phyloP scores from a whole-genome alignment of 306 rosid genomes.

The Cucurbita argyrosperma region DNA sequence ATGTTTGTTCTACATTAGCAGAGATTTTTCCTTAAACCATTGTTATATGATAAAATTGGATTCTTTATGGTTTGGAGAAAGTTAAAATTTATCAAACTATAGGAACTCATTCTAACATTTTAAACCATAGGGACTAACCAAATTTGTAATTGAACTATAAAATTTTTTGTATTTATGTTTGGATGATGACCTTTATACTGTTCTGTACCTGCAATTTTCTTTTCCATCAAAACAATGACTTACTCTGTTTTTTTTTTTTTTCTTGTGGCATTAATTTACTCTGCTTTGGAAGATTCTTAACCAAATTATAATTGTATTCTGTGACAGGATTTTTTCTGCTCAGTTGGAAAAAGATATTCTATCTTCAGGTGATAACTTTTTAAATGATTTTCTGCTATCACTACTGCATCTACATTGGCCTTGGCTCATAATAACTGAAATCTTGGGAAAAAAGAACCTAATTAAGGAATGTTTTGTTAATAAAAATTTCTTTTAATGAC shows the following conservation, averaged over 20 bases:
- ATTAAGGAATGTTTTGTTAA: background rate
- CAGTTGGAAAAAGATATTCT: constrained; percentile 89
- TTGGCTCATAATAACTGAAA: background rate
- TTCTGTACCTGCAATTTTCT: background rate
- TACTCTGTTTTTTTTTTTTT: background rate
- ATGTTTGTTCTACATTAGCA: background rate
- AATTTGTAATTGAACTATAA: too few species aligned
- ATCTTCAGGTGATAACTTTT: constrained; percentile 62
- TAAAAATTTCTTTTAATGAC: background rate
- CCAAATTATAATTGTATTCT: constrained; percentile 10
- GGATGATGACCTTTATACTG: background rate
- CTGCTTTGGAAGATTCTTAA: background rate
- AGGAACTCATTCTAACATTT: too few species aligned
- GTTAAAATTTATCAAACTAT: too few species aligned
- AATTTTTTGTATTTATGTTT: background rate
- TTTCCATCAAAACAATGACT: background rate
- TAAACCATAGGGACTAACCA: too few species aligned
- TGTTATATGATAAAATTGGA: background rate
- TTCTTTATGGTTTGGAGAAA: too few species aligned
- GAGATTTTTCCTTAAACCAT: background rate
- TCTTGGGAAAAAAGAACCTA: background rate
- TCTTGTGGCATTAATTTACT: background rate
- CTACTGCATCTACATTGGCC: constrained; percentile 1
- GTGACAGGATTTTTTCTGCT: constrained; percentile 70
- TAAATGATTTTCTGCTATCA: background rate